Conservation (phyloP, 2,329 filamentous ascomycete species). For the Rhytidhysteron rufulum region DNA sequence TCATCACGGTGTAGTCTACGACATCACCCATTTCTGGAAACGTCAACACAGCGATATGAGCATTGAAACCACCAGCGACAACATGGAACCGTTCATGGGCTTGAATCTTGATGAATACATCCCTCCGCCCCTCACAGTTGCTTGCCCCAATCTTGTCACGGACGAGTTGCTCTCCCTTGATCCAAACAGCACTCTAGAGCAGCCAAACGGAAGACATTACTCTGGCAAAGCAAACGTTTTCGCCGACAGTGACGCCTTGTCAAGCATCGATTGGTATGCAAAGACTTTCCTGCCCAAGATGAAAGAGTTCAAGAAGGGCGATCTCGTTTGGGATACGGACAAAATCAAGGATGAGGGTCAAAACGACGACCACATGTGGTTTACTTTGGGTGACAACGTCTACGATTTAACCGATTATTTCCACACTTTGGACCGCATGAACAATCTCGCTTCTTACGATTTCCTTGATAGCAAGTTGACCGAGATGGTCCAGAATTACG, state of each 20-base stretch:
- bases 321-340: constrained; percentile 67
- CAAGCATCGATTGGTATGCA: constrained; percentile 71
- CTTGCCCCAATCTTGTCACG: constrained; percentile 70
- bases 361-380: constrained; percentile 69
- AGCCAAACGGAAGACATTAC: constrained; percentile 59
- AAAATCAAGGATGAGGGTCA: constrained; percentile 63
- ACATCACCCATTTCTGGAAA: constrained; percentile 84
- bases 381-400: constrained; percentile 68
- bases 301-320: constrained; percentile 80
- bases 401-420: constrained; percentile 95
- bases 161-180: constrained; percentile 54
- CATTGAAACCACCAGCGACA: constrained; percentile 55
- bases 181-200: constrained; percentile 61
- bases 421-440: constrained; percentile 63
- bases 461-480: constrained; percentile 71
- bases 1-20: constrained; percentile 84
- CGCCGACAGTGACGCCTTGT: constrained; percentile 52
- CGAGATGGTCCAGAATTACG: constrained; percentile 66
- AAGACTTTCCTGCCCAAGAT: constrained; percentile 72
- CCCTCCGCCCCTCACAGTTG: constrained; percentile 66
- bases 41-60: constrained; percentile 74
- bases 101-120: constrained; percentile 83
- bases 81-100: constrained; percentile 78
- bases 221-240: constrained; percentile 63
- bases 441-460: constrained; percentile 55